phyloP scores from a whole-genome alignment of 1,284 basidiomycete genomes.

The Leccinum solheimii region DNA sequence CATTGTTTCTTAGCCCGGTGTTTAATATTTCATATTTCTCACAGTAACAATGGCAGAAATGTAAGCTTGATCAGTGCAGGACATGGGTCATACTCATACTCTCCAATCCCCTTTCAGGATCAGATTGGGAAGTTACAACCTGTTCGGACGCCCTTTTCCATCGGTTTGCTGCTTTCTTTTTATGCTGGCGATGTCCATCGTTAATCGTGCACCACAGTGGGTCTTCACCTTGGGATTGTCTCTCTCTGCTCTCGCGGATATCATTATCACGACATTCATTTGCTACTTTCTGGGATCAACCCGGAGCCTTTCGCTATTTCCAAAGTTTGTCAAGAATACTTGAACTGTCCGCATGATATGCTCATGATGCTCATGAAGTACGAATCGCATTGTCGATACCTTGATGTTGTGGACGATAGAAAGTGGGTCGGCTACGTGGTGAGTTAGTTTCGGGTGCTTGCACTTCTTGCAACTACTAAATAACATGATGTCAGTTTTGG shows the following conservation, averaged over 20 bases:
- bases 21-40: neutral
- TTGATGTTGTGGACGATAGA: slow-evolving; percentile 52
- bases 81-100: neutral
- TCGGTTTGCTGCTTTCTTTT: slow-evolving; percentile 6
- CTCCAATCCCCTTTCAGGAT: slow-evolving; percentile 14
- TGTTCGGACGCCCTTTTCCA: slow-evolving; percentile 18
- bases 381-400: slow-evolving; percentile 47
- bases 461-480: neutral
- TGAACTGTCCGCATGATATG: neutral
- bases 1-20: neutral
- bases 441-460: slow-evolving; percentile 3
- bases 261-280: slow-evolving; percentile 47
- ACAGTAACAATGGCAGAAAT: slow-evolving; percentile 27
- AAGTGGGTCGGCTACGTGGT: slow-evolving; percentile 50
- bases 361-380: slow-evolving; percentile 28
- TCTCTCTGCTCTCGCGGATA: slow-evolving; percentile 47
- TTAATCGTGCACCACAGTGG: slow-evolving; percentile 39
- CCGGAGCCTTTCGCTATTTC: slow-evolving; percentile 36
- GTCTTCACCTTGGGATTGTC: slow-evolving; percentile 52
- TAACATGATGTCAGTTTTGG: slow-evolving; percentile 33
- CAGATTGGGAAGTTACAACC: slow-evolving; percentile 11
- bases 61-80: slow-evolving; percentile 10
- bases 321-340: slow-evolving; percentile 33
- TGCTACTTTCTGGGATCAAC: slow-evolving; percentile 42
- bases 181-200: neutral